These are phyloP conservation scores for Panaeolus cyanescens DNA, from an alignment of 768 basidiomycete genomes.

Conservation along the genomic window DNA sequence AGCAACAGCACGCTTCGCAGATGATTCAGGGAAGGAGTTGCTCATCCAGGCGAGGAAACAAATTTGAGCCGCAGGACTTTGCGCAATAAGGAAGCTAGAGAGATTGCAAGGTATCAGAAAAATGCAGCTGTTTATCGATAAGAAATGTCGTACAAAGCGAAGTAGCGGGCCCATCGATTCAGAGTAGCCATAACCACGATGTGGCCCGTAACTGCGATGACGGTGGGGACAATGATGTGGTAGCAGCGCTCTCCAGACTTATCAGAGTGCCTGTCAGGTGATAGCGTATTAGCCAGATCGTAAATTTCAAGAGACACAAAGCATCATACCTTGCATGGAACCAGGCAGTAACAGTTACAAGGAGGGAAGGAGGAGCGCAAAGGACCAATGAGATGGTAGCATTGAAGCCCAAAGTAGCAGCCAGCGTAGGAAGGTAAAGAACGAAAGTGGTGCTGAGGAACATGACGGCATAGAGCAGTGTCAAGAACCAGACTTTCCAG, in stretches of 20 bases:
- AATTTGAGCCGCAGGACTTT: conserved; percentile 73
- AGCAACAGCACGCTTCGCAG: conserved; percentile 83
- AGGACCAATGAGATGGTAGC: conserved; percentile 71
- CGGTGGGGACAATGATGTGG: conserved; percentile 60
- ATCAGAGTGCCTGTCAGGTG: conserved; percentile 68
- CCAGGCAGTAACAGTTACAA: conserved; percentile 65
- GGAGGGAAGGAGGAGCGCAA: conserved; percentile 79
- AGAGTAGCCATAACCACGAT: conserved; percentile 71
- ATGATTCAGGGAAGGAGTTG: conserved; percentile 54
- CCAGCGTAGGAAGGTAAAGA: conserved; percentile 78
- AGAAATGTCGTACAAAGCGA: conserved; percentile 67
- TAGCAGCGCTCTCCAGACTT: conserved; percentile 73
- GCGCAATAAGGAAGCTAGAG: conserved; percentile 74
- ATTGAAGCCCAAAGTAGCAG: conserved; percentile 69
- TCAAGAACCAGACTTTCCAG: conserved; percentile 85
- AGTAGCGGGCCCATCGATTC: conserved; percentile 68
- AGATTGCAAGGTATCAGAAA: background rate
- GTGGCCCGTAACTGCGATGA: conserved; percentile 72
- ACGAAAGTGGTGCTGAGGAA: conserved; percentile 73
- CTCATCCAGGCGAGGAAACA: conserved; percentile 59
- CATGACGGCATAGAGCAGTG: conserved; percentile 60
- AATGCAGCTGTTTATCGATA: too few species aligned
- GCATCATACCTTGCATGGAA: conserved; percentile 43
- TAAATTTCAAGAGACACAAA: conserved; percentile 28
- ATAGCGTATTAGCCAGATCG: too few species aligned